Conservation (phyloP, 371 early-diverging fungal species). For the Apophysomyces elegans region DNA sequence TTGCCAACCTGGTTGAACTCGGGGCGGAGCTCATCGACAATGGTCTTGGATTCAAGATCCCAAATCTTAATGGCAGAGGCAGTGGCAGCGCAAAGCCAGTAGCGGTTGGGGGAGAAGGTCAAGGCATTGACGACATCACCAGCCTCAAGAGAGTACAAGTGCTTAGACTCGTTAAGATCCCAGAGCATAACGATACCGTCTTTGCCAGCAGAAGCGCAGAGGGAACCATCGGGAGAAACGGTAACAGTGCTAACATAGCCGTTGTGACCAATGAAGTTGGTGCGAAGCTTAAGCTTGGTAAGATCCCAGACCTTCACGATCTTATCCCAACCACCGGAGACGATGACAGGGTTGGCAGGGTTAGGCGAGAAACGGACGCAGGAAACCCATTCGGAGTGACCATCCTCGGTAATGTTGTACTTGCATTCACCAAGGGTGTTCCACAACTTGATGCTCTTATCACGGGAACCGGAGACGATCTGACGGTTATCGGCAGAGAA, state of each 20-base stretch:
- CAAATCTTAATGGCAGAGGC: slow-evolving; percentile 97
- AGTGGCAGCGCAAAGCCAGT: slow-evolving; percentile 99
- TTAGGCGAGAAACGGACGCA: slow-evolving; percentile 99
- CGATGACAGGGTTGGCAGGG: slow-evolving; percentile 96
- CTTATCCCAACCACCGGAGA: slow-evolving; percentile 99
- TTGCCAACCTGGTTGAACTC: slow-evolving; percentile 82
- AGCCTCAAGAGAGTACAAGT: slow-evolving; percentile 98
- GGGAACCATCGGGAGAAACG: slow-evolving; percentile 99
- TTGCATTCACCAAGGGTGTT: slow-evolving; percentile 99
- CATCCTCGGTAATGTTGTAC: slow-evolving; percentile 92
- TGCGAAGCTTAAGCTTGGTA: slow-evolving; percentile 96
- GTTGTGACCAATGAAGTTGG: slow-evolving; percentile 99
- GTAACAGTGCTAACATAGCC: slow-evolving; percentile 98
- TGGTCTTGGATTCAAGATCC: slow-evolving; percentile 97
- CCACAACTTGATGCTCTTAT: slow-evolving; percentile 99
- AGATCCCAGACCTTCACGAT: slow-evolving; percentile 99
- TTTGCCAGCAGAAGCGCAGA: slow-evolving; percentile 99
- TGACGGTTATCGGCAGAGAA: slow-evolving; percentile 99
- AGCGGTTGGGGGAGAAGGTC: slow-evolving; percentile 99
- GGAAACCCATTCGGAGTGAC: slow-evolving; percentile 98
- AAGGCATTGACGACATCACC: slow-evolving; percentile 96
- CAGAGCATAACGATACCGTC: slow-evolving; percentile 99
- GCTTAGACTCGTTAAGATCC: slow-evolving; percentile 99
- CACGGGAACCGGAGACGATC: slow-evolving; percentile 97
- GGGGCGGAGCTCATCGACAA: slow-evolving; percentile 95